Evolutionary conservation across 495 filamentous ascomycete species (phyloP), one percentile per base, ranked within the genome.

Genomic region (Penicillium lagena): DNA sequence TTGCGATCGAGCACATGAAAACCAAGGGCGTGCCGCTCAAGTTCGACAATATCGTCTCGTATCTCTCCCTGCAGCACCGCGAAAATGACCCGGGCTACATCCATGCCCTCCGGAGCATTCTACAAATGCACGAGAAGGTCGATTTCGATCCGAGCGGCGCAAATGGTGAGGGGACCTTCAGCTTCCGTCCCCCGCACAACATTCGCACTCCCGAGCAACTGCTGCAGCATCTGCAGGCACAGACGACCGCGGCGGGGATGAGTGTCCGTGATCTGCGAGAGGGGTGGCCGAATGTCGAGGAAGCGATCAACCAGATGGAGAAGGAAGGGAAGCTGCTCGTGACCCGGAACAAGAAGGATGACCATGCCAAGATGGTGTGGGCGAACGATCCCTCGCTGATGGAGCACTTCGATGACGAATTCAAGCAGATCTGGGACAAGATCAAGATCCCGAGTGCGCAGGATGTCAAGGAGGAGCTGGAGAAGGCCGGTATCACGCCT

Each of bases 271-370:
- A 95, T 45, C 75, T 98, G 27, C 90, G 91, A 60, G 93, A 98
- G 56, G 94, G 94, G 27, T 98, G 93, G 93, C 79, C 82, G 7
- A 83, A 83, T 47, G 90, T 86, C 48, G 79, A 88, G 36, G 77
- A 82, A 12, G 76, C 85, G 1, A 86, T 98, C 65, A 77, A 80
- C 46, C 72, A 80, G 51, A 69, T 97, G 43, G 93, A 97, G 72
- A 64, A 63, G 13, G 79, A 85, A 52, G 83, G 87, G 43, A 83
- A 85, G 66, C 71, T 97, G 10, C 71, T 96, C 13, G 86, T 95
- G 12, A 85, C 85, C 27, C 78, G 90, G 33, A 90, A 90, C 44
- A 95, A 94, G 72, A 97, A 97, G 67, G 94, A 97, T 56, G 83
- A 87, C 50, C 78, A 82, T 50, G 78, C 90, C 6, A 79, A 81